Percentiles rank a stretch among this genome's conserved stretches.
Conservation (phyloP, 2,329 filamentous ascomycete species). For the Fusarium sp. region DNA sequence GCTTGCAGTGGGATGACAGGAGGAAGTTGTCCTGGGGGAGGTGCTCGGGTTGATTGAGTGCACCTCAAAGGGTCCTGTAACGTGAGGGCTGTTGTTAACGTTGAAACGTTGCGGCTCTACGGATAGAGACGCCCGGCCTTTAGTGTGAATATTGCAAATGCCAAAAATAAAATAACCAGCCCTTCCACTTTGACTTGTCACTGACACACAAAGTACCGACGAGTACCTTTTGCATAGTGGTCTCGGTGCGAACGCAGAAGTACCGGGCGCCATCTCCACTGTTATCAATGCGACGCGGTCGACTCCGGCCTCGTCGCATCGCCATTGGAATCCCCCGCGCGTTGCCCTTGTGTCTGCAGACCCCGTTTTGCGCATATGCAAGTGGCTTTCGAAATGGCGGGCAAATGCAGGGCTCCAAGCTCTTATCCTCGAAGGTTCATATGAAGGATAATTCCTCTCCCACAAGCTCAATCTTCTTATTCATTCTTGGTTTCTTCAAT, state of each 20-base stretch:
- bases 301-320: constrained; percentile 24
- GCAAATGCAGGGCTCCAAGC: constrained; percentile 29
- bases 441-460: constrained; percentile 26
- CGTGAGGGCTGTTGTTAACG: constrained; percentile 14
- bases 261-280: not conserved
- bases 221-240: not conserved
- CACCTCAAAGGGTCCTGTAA: constrained; percentile 1
- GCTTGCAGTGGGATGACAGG: constrained; percentile 8
- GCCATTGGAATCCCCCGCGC: constrained; percentile 13
- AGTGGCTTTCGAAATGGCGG: constrained; percentile 33
- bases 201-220: not conserved
- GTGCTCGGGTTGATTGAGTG: not conserved
- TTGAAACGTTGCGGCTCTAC: constrained; percentile 3
- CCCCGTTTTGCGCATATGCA: constrained; percentile 43
- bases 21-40: not conserved
- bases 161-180: constrained; percentile 14
- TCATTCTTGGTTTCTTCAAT: not conserved
- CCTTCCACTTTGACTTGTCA: not conserved
- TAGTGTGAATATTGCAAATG: constrained; percentile 9
- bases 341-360: constrained; percentile 12
- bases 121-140: not conserved
- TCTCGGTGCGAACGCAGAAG: not conserved
- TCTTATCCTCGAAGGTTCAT: constrained; percentile 35
- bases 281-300: constrained; percentile 27
- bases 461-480: constrained; percentile 21